Evolutionary conservation across 257 asterid species (phyloP).

Genomic region (Primulina huaijiensis): DNA sequence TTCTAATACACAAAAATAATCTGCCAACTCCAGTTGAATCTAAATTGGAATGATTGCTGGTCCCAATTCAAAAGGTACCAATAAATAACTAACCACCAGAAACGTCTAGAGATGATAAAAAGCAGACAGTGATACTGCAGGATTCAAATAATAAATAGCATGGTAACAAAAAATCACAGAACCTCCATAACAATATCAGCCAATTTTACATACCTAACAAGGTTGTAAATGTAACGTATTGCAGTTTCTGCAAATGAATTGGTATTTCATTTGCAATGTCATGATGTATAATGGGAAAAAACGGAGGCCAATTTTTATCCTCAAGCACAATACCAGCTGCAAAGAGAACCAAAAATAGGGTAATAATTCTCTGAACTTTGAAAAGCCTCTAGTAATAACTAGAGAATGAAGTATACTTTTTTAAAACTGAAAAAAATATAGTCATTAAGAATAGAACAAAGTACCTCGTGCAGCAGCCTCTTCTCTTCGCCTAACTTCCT

Average conservation of each 20-base stretch:
- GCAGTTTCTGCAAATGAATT: constrained; percentile 29
- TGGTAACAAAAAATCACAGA: constrained; percentile 3
- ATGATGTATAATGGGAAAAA: constrained; percentile 28
- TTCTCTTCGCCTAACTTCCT: constrained; percentile 73
- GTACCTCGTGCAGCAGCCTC: constrained; percentile 88
- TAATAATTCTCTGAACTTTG: background rate
- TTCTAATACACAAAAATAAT: background rate
- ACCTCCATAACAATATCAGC: background rate
- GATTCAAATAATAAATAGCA: background rate
- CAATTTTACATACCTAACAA: constrained; percentile 17
- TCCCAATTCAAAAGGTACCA: background rate
- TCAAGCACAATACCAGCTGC: constrained; percentile 65
- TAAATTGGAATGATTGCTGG: background rate
- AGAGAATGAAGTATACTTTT: background rate
- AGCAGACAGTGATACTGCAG: background rate
- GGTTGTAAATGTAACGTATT: constrained; percentile 31
- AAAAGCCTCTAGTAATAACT: constrained; percentile 7
- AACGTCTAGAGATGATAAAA: too few species aligned
- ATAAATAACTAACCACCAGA: constrained; percentile 1
- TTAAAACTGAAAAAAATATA: background rate
- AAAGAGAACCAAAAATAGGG: constrained; percentile 29
- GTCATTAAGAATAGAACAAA: constrained; percentile 19
- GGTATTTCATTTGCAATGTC: constrained; percentile 29
- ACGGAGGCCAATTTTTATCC: constrained; percentile 27
- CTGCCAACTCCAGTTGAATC: background rate